Conservation (phyloP, 2,329 filamentous ascomycete species). For the Xylariaceae sp. region DNA sequence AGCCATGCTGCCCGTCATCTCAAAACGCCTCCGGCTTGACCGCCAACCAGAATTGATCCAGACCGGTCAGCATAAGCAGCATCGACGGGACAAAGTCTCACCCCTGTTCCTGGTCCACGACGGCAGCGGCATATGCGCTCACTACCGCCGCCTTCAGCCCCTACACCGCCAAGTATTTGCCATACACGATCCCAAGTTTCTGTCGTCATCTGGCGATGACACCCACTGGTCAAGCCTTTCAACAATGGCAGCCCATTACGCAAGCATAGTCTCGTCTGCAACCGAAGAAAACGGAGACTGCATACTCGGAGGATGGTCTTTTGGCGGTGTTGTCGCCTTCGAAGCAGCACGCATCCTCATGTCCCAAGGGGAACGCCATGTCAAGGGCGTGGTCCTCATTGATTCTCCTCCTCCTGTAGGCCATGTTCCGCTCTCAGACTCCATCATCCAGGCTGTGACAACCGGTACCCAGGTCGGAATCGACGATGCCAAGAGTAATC, state of each 20-base stretch:
- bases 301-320: slow-evolving; percentile 61
- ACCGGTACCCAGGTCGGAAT: background rate
- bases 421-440: slow-evolving; percentile 46
- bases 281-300: slow-evolving; percentile 43
- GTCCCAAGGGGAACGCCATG: slow-evolving; percentile 41
- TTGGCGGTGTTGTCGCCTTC: slow-evolving; percentile 60
- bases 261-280: background rate
- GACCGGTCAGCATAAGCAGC: background rate
- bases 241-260: slow-evolving; percentile 19
- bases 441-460: slow-evolving; percentile 9
- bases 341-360: slow-evolving; percentile 47
- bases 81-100: background rate
- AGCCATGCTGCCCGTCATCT: too few species aligned
- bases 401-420: slow-evolving; percentile 49
- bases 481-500: too few species aligned
- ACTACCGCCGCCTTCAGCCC: slow-evolving; percentile 11
- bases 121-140: slow-evolving; percentile 18
- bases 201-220: background rate
- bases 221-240: slow-evolving; percentile 8
- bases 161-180: slow-evolving; percentile 12
- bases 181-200: slow-evolving; percentile 12
- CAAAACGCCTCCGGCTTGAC: too few species aligned
- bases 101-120: slow-evolving; percentile 18
- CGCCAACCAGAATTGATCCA: background rate
- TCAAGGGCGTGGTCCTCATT: slow-evolving; percentile 43